Evolutionary conservation across 768 basidiomycete genomes (phyloP).

Genomic region (Lactarius indigo): DNA sequence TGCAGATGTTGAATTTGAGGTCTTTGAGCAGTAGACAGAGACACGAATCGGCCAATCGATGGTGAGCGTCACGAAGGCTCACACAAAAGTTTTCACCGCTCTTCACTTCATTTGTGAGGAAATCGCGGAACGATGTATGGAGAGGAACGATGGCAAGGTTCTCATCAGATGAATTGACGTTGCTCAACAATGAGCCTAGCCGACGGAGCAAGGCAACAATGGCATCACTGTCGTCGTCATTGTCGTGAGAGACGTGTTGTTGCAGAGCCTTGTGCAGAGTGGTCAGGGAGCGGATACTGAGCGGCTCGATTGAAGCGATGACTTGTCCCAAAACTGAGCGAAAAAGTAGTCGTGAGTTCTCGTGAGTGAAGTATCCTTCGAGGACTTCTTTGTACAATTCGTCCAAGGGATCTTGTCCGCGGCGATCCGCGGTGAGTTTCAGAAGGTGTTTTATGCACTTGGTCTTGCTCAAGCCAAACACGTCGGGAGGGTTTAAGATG

Average conservation of each 20-base stretch:
- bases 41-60: neutral
- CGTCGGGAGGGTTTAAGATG: neutral
- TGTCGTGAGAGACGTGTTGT: too few species aligned
- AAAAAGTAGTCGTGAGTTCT: neutral
- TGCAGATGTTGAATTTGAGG: conserved; percentile 3
- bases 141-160: neutral
- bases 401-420: neutral
- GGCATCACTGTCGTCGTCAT: too few species aligned
- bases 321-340: neutral
- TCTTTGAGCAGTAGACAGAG: neutral
- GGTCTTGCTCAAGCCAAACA: neutral
- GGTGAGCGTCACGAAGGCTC: neutral
- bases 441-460: neutral
- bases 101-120: neutral
- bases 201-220: neutral
- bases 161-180: neutral
- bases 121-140: neutral
- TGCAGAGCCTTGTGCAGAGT: neutral
- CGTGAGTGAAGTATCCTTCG: neutral
- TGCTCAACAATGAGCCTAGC: conserved; percentile 1
- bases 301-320: neutral
- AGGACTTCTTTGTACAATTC: neutral
- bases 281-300: neutral
- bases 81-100: neutral
- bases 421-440: neutral